phyloP scores from a whole-genome alignment of 2,329 filamentous ascomycete genomes.

The Ophioceras dolichostomum region DNA sequence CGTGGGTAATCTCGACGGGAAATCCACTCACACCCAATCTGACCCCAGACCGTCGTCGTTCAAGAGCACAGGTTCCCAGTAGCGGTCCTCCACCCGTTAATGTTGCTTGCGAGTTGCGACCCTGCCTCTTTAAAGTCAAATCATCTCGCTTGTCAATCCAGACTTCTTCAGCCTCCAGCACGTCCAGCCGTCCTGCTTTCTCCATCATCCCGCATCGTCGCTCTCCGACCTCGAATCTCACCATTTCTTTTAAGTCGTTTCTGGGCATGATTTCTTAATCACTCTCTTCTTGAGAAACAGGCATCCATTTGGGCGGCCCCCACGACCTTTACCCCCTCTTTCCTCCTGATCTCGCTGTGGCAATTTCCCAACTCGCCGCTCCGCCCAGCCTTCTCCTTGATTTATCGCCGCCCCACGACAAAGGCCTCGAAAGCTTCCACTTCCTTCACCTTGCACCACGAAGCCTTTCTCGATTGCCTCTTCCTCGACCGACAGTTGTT shows the following conservation, averaged over 20 bases:
- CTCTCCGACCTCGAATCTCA: neutral
- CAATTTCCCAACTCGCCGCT: no score
- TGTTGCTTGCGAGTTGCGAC: neutral
- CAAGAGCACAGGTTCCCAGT: constrained; percentile 1
- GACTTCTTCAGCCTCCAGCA: constrained; percentile 1
- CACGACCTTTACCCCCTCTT: no score
- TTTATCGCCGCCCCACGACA: no score
- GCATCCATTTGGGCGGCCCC: no score
- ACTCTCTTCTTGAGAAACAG: no score
- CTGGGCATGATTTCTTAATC: neutral
- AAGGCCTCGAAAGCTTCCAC: no score
- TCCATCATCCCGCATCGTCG: neutral
- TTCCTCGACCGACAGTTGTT: no score
- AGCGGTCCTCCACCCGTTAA: neutral
- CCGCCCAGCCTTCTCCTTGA: no score
- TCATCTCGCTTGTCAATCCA: constrained; percentile 3
- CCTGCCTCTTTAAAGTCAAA: constrained; percentile 2
- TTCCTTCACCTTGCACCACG: no score
- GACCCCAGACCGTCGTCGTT: constrained; percentile 1
- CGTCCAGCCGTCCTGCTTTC: neutral
- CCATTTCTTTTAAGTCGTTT: neutral
- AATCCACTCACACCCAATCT: constrained; percentile 4
- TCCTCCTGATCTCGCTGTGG: no score
- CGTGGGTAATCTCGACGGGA: neutral
- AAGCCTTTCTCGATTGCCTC: no score